These are phyloP conservation scores for Entamoeba dispar DNA, from an alignment of 208 protist genomes.

Conservation along the genomic window DNA sequence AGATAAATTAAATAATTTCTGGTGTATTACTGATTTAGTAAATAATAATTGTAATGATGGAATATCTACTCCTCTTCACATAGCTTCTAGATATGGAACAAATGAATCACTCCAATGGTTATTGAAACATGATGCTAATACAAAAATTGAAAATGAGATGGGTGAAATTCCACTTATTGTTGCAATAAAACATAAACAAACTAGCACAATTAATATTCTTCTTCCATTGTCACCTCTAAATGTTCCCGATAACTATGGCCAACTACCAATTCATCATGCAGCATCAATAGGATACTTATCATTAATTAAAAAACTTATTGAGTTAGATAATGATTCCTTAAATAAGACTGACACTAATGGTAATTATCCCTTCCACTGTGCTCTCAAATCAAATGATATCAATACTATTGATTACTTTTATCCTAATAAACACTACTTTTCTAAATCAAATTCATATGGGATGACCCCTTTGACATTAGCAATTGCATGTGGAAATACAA, in stretches of 20 bases:
- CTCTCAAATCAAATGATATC: background rate
- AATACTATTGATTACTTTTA: background rate
- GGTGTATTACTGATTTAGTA: background rate
- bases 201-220: background rate
- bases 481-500: background rate
- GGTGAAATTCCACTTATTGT: background rate
- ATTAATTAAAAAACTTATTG: background rate
- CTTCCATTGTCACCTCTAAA: background rate
- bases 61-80: background rate
- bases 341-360: background rate
- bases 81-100: background rate
- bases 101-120: background rate
- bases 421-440: background rate
- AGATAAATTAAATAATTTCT: background rate
- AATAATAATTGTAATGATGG: background rate
- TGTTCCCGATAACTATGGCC: background rate
- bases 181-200: background rate
- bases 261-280: background rate
- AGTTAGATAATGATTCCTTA: background rate
- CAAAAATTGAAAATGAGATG: background rate
- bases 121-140: background rate
- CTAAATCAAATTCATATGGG: background rate
- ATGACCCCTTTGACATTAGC: background rate
- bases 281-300: background rate
- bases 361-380: background rate